Percentiles rank a stretch among this genome's conserved stretches.
Conservation (phyloP, 2,329 filamentous ascomycete species). For the Trichoderma atrobrunneum region DNA sequence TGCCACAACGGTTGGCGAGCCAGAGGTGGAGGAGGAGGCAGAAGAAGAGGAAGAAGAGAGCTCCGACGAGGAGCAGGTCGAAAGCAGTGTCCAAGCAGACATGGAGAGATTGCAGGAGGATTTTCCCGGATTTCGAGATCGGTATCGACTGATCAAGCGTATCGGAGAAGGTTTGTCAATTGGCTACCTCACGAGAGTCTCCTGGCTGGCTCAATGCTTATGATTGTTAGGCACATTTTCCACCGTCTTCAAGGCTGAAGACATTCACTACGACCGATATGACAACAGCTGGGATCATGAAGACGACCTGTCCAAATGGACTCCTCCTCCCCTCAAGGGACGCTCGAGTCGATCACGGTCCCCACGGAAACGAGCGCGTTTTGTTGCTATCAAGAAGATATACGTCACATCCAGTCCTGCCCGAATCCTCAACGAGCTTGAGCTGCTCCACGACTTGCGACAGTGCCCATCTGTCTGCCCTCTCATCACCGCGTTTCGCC, state of each 20-base stretch:
- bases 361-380: slow-evolving; percentile 53
- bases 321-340: slow-evolving; percentile 63
- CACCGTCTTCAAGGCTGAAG: slow-evolving; percentile 97
- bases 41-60: slow-evolving; percentile 41
- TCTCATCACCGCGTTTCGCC: slow-evolving; percentile 92
- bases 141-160: slow-evolving; percentile 88
- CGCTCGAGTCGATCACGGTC: slow-evolving; percentile 34
- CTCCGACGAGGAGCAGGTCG: slow-evolving; percentile 62
- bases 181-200: neutral
- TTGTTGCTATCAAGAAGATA: slow-evolving; percentile 98
- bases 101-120: slow-evolving; percentile 80
- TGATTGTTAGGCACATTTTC: slow-evolving; percentile 78
- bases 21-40: slow-evolving; percentile 29
- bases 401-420: slow-evolving; percentile 95
- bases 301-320: slow-evolving; percentile 64
- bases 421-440: slow-evolving; percentile 93
- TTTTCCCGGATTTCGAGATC: slow-evolving; percentile 79
- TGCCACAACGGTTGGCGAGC: slow-evolving; percentile 24
- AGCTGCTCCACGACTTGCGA: slow-evolving; percentile 83
- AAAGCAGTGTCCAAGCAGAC: slow-evolving; percentile 72
- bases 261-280: slow-evolving; percentile 79
- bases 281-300: slow-evolving; percentile 84
- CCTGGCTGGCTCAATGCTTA: neutral
- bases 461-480: slow-evolving; percentile 85
- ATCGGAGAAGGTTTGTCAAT: slow-evolving; percentile 79